phyloP scores from a whole-genome alignment of 768 basidiomycete species.

The Leucocoprinus leucothites region DNA sequence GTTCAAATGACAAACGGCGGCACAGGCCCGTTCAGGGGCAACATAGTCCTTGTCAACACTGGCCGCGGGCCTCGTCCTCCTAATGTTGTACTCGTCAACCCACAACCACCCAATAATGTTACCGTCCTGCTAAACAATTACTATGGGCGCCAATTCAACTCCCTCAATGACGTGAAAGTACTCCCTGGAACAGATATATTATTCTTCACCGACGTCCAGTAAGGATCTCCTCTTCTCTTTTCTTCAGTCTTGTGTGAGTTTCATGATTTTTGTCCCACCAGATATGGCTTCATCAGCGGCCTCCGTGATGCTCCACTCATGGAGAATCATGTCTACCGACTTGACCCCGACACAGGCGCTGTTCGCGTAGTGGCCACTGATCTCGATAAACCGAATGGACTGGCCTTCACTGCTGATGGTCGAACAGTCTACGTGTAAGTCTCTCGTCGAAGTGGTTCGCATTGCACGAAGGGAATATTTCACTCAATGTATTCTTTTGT shows the following conservation, averaged over 20 bases:
- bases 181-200: slow-evolving; percentile 61
- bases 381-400: slow-evolving; percentile 71
- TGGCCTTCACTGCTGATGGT: slow-evolving; percentile 69
- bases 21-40: slow-evolving; percentile 57
- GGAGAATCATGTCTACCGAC: slow-evolving; percentile 76
- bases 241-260: not conserved
- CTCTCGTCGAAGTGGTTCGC: not conserved
- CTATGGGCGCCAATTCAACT: slow-evolving; percentile 79
- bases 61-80: slow-evolving; percentile 64
- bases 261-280: slow-evolving; percentile 19
- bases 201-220: slow-evolving; percentile 76
- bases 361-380: slow-evolving; percentile 75
- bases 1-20: slow-evolving; percentile 73
- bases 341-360: slow-evolving; percentile 61
- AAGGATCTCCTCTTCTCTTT: slow-evolving; percentile 21
- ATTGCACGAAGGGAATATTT: not conserved
- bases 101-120: slow-evolving; percentile 57
- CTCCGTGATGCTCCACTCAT: slow-evolving; percentile 67
- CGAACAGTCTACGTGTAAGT: slow-evolving; percentile 60
- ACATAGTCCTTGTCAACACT: slow-evolving; percentile 60
- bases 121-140: slow-evolving; percentile 76
- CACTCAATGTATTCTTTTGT: not conserved
- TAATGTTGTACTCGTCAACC: slow-evolving; percentile 63
- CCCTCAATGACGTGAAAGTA: slow-evolving; percentile 75
- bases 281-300: slow-evolving; percentile 60